Base-by-base conservation (phyloP, 495 filamentous ascomycete genomes). In the Penicillium parvum region DNA sequence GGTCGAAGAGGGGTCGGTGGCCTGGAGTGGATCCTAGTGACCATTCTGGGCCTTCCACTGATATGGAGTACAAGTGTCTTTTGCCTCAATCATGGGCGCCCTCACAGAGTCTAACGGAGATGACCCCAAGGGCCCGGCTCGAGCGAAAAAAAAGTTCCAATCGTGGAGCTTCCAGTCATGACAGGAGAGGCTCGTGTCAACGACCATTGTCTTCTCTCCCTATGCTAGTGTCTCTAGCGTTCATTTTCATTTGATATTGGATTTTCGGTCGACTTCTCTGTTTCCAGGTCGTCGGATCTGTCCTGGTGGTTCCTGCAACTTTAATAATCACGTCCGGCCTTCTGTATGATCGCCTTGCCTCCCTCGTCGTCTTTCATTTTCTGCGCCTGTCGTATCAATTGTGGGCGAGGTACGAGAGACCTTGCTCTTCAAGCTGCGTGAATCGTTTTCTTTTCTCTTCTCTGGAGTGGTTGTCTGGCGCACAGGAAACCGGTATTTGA, bases 141-240 rank as follows among this genome's bases (percentile, higher is more conserved):
- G n/a, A 21, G 18, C 36, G 19, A 22, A 41, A 16, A 17, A 32
- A 35, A 40, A 19, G 14, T 22, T 21, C 37, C 37, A 40, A 16
- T 32, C n/a, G 28, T 30, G n/a, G 28, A 22, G 6, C 18, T 17
- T 5, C 43, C 10, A 16, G 10, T 11, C 29, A 43, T 52, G 41
- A 35, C 37, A 28, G 21, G 38, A 23, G 27, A 17, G 22, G n/a
- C 14, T n/a, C 38, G 37, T 37, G 22, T 28, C 18, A 38, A 14
- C 19, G 12, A 16, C 8, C 6, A 19, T 23, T 20, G 9, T 18
- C 32, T 53, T 10, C 30, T 15, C 16, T 27, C 38, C 35, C 40
- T 32, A 19, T 26, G 32, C 32, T 50, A 49, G 50, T 27, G 37
- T 32, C 43, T 40, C 41, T 57, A 54, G 40, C 54, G 53, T 57